Base-by-base conservation (phyloP, 2,329 filamentous ascomycete genomes). In the Colletotrichum sp. region DNA sequence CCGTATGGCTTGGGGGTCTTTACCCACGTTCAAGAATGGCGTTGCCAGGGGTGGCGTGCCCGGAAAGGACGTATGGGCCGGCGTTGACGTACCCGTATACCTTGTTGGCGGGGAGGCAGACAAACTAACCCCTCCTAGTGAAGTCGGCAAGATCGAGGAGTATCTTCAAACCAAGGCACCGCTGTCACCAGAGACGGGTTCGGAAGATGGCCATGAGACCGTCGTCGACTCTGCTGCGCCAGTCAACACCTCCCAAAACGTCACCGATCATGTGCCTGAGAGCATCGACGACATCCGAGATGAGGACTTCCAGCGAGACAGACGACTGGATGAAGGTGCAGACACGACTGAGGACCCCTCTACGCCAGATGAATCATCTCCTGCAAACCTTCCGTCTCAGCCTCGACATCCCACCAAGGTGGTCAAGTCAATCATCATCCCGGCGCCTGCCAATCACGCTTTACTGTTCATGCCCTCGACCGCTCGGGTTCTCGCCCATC, bases 31-130 rank as follows among this genome's bases (percentile, higher is more conserved):
- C 74, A 83, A 88, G 5, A 82, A 88, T 9, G 91, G 89, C 2
- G 83, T 88, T 30, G 84, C 91, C 1, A 82, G 83, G 11, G 92
- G 93, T 5, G 95, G 95, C 1, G 83, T 98, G 11, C 93, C 95
- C 3, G 93, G 94, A 0, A 84, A 90, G 77, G 89, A 93, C 8
- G 86, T 92, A 1, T 99, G 97, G 97, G 88, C 89, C 29, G 92
- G 91, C 9, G 87, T 98, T 16, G 84, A 92, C 22, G 87, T 95
- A 2, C 96, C 96, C 0, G 88, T 98, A 4, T 94, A 95, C 77
- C 89, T 99, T 3, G 90, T 98, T 62, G 95, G 92, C 16, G 96
- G 95, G 27, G 93, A 95, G 80, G 89, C 91, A 8, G 97, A 99
- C 81, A 88, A 89, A 11, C 87, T 98, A 36, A 96, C 95, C 0